A percentile compares a stretch with the other conserved stretches of the same genome.
Conservation (phyloP, 257 asterid genomes). For the Phtheirospermum japonicum region DNA sequence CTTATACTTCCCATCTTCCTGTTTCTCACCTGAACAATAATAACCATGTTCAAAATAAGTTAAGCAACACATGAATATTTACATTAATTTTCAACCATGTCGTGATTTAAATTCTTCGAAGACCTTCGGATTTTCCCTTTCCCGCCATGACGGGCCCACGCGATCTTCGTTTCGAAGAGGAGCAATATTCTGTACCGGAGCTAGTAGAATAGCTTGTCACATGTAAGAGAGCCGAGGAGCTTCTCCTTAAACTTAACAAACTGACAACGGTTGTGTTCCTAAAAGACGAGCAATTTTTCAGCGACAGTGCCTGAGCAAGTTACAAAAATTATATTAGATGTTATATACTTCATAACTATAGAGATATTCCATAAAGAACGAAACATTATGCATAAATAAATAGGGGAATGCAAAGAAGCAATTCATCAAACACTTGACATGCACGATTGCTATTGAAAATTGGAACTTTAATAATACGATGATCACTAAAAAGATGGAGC, state of each 20-base stretch:
- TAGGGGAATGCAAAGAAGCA: constrained; percentile 17
- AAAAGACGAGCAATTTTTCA: constrained; percentile 62
- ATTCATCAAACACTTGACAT: constrained; percentile 30
- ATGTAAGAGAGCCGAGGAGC: constrained; percentile 53
- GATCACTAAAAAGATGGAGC: background rate
- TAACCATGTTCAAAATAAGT: constrained; percentile 21
- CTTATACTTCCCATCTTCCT: constrained; percentile 90
- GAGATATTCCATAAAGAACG: constrained; percentile 4
- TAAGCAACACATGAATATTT: constrained; percentile 6
- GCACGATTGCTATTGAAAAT: constrained; percentile 2
- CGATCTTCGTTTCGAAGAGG: constrained; percentile 58
- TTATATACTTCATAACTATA: constrained; percentile 9
- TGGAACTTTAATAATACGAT: background rate
- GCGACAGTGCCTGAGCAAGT: constrained; percentile 67
- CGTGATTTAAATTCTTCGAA: background rate
- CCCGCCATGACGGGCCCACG: constrained; percentile 84
- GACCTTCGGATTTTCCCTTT: constrained; percentile 75
- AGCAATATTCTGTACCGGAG: constrained; percentile 43
- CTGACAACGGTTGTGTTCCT: constrained; percentile 55
- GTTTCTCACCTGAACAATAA: constrained; percentile 53
- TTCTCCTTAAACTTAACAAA: constrained; percentile 50
- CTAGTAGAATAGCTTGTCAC: constrained; percentile 48
- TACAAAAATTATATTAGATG: constrained; percentile 33
- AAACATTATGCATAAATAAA: background rate
- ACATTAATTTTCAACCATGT: constrained; percentile 24